These are phyloP conservation scores for Aspergillus pseudonomiae DNA, from an alignment of 2,329 filamentous ascomycete genomes.

Conservation along the genomic window DNA sequence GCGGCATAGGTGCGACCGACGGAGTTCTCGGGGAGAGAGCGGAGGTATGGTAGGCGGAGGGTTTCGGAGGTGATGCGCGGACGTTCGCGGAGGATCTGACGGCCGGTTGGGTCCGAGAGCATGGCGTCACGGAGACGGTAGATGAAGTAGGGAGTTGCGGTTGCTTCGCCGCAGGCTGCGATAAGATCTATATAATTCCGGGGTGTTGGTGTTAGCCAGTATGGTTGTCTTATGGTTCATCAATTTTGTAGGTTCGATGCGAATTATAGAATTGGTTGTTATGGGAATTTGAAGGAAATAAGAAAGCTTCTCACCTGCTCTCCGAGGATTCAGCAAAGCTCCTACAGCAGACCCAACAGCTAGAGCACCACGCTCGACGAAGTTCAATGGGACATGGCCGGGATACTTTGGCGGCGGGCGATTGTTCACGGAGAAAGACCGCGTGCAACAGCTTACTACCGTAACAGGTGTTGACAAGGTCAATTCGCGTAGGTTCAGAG, in stretches of 20 bases:
- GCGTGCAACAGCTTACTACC: constrained; percentile 24
- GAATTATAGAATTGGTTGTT: neutral
- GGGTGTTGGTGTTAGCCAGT: neutral
- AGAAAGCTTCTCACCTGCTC: constrained; percentile 64
- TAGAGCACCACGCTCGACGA: constrained; percentile 73
- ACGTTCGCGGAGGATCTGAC: constrained; percentile 85
- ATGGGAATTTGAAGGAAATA: neutral
- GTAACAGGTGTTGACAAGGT: constrained; percentile 10
- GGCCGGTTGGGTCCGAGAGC: constrained; percentile 80
- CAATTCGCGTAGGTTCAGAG: constrained; percentile 19
- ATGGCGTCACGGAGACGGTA: constrained; percentile 88
- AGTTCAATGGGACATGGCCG: constrained; percentile 86
- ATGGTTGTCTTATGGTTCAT: neutral
- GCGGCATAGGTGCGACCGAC: constrained; percentile 81
- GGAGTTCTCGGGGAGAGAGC: constrained; percentile 69
- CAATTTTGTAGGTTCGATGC: neutral
- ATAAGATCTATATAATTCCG: constrained; percentile 71
- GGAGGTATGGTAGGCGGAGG: constrained; percentile 70
- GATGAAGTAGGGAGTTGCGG: constrained; percentile 93
- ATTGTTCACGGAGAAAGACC: constrained; percentile 77
- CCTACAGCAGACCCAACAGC: constrained; percentile 63
- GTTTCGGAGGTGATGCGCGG: constrained; percentile 81
- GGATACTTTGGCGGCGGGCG: constrained; percentile 86
- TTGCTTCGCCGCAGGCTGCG: constrained; percentile 90
- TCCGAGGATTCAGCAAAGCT: constrained; percentile 72